A percentile compares a stretch with the other conserved stretches of the same genome.
Evolutionary conservation across 306 rosid genomes (phyloP).

Genomic region (Bauhinia variegata): DNA sequence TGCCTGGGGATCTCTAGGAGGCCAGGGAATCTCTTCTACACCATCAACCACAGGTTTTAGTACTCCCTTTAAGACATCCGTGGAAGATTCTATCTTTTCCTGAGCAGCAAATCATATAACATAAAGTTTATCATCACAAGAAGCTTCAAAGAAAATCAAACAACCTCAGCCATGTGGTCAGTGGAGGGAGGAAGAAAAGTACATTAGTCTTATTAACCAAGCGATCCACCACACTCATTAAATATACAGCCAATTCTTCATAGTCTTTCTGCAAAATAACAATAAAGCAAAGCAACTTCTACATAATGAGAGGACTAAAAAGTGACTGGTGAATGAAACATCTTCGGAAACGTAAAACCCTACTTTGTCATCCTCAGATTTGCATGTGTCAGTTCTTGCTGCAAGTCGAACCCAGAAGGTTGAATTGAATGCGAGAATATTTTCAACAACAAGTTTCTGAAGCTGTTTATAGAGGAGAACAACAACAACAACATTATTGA

Average conservation of each 20-base stretch:
- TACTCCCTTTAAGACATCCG: slow-evolving; percentile 80
- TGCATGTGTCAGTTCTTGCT: slow-evolving; percentile 86
- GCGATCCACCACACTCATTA: slow-evolving; percentile 75
- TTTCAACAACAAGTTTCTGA: slow-evolving; percentile 81
- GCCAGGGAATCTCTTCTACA: slow-evolving; percentile 84
- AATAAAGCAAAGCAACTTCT: slow-evolving; percentile 28
- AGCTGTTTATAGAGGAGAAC: slow-evolving; percentile 59
- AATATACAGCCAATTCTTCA: slow-evolving; percentile 78
- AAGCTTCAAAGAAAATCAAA: slow-evolving; percentile 29
- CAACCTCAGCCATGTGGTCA: slow-evolving; percentile 7
- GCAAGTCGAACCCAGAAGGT: slow-evolving; percentile 90
- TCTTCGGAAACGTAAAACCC: slow-evolving; percentile 37
- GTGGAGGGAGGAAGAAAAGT: slow-evolving; percentile 27
- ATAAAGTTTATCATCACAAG: slow-evolving; percentile 13
- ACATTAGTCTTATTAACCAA: slow-evolving; percentile 87
- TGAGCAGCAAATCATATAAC: slow-evolving; percentile 39
- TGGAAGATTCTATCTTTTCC: slow-evolving; percentile 91
- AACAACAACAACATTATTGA: slow-evolving; percentile 25
- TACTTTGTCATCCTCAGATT: slow-evolving; percentile 93
- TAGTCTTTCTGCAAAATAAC: slow-evolving; percentile 76
- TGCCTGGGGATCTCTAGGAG: slow-evolving; percentile 80
- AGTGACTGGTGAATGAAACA: slow-evolving; percentile 21
- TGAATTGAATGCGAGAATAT: slow-evolving; percentile 81
- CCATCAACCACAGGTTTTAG: slow-evolving; percentile 77
- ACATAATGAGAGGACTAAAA: slow-evolving; percentile 19